A percentile compares a stretch with the other conserved stretches of the same genome.
phyloP scores from a whole-genome alignment of 768 basidiomycete species.

The Psilocybe cubensis region DNA sequence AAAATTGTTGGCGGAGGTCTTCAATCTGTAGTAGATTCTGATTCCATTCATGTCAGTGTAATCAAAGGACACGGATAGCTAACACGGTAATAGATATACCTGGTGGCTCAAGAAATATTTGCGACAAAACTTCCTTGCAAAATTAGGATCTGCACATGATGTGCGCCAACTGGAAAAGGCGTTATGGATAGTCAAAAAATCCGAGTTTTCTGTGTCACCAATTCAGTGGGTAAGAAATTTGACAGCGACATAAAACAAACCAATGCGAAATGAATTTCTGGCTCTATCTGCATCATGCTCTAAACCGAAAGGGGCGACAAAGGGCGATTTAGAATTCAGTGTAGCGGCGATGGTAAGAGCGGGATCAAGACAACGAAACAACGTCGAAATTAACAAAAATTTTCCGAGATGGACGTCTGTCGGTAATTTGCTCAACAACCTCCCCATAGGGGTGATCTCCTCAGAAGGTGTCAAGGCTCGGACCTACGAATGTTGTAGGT shows the following conservation, averaged over 20 bases:
- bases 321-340: constrained; percentile 92
- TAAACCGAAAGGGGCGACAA: constrained; percentile 84
- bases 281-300: constrained; percentile 88
- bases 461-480: constrained; percentile 83
- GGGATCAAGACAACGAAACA: constrained; percentile 91
- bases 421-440: constrained; percentile 87
- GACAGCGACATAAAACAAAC: constrained; percentile 41
- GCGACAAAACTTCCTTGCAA: constrained; percentile 78
- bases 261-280: constrained; percentile 76
- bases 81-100: constrained; percentile 47
- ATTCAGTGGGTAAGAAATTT: not conserved
- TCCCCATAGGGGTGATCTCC: constrained; percentile 94
- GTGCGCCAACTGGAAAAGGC: constrained; percentile 88
- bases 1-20: constrained; percentile 89
- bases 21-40: constrained; percentile 96
- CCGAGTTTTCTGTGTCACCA: constrained; percentile 76
- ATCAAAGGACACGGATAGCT: not conserved
- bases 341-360: constrained; percentile 96
- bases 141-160: constrained; percentile 63
- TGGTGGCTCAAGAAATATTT: constrained; percentile 84
- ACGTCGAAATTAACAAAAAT: constrained; percentile 81
- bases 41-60: not conserved
- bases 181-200: constrained; percentile 92
- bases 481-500: constrained; percentile 54
- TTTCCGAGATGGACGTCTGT: constrained; percentile 97